These are phyloP conservation scores for Earliella scabrosa DNA, from an alignment of 1,284 basidiomycete species.

Conservation along the genomic window DNA sequence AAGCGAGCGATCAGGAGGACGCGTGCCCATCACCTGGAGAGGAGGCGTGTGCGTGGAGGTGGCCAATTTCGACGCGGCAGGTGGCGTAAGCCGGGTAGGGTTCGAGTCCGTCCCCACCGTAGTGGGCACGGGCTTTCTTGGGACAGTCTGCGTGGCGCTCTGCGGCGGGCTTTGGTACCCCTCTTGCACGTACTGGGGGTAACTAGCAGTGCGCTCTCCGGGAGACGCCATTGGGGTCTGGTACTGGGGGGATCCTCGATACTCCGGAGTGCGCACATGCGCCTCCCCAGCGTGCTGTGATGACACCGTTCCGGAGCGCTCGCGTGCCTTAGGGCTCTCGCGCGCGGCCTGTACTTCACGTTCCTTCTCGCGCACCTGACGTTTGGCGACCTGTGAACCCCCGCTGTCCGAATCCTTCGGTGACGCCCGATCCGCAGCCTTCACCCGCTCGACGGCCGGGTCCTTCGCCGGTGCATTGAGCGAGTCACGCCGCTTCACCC, in stretches of 20 bases:
- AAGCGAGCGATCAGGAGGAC: conserved; percentile 73
- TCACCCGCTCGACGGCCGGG: conserved; percentile 57
- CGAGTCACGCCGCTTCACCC: conserved; percentile 30
- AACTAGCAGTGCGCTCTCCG: conserved; percentile 53
- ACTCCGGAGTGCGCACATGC: conserved; percentile 50
- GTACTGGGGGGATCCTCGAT: conserved; percentile 55
- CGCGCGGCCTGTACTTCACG: conserved; percentile 42
- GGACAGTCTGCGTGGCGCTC: conserved; percentile 34
- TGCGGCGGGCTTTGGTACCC: conserved; percentile 40
- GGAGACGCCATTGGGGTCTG: conserved; percentile 55
- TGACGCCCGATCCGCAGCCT: conserved; percentile 54
- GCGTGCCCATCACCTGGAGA: conserved; percentile 53
- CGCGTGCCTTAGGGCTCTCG: conserved; percentile 57
- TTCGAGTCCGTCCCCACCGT: conserved; percentile 24
- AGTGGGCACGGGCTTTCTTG: conserved; percentile 29
- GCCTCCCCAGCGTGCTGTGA: conserved; percentile 41
- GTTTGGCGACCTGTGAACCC: conserved; percentile 31
- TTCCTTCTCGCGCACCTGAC: conserved; percentile 40
- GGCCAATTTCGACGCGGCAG: conserved; percentile 42
- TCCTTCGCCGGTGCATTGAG: conserved; percentile 50
- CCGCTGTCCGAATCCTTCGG: conserved; percentile 52
- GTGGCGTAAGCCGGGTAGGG: conserved; percentile 45
- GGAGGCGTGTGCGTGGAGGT: conserved; percentile 59
- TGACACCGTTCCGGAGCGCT: conserved; percentile 41
- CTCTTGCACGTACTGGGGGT: conserved; percentile 56